Evolutionary conservation across 345 rosid genomes (phyloP), one percentile per base, ranked within the genome.

Genomic region (Aurinia saxatilis): DNA sequence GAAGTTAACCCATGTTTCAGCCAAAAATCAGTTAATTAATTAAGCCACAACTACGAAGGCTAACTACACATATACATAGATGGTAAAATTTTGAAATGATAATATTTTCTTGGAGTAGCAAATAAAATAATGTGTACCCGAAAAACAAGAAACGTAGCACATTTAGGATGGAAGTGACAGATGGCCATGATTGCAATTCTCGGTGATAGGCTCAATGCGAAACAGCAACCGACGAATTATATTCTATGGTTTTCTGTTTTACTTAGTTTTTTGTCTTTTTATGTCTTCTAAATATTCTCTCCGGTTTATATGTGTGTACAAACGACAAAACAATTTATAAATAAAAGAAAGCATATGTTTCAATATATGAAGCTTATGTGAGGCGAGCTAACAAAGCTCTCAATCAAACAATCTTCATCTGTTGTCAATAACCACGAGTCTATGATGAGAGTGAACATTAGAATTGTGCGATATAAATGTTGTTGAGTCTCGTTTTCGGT

Each of bases 261-360:
- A 38, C 7, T 53, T 70, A 15, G 47, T 48, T 63, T 63, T 25
- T 56, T 70, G 65, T 54, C 65, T 5, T 56, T 63, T 63, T 48
- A 70, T 70, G 65, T 54, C 58, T 37, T 70, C 69, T 57, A 48
- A 48, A 70, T 70, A 70, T 70, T 63, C 69, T 34, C 64, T 39
- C 16, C 5, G 6, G 13, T 27, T 27, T 16, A 11, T 50, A 40
- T 18, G 11, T 1, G 21, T 27, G 25, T 15, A 5, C 23, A 15
- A 31, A 45, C 8, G 29, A 58, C 8, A 16, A 40, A 19, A 56
- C 13, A 23, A 13, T 21, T 16, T 51, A 17, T 9, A 16, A 11
- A 10, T 15, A 14, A 50, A 6, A 15, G 16, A 27, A 27, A 27
- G 3, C 30, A 27, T 27, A 2, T 27, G 30, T 27, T 27, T 27